Base-by-base conservation (phyloP, 108 stramenopile genomes). In the Conticribra guillardii region DNA sequence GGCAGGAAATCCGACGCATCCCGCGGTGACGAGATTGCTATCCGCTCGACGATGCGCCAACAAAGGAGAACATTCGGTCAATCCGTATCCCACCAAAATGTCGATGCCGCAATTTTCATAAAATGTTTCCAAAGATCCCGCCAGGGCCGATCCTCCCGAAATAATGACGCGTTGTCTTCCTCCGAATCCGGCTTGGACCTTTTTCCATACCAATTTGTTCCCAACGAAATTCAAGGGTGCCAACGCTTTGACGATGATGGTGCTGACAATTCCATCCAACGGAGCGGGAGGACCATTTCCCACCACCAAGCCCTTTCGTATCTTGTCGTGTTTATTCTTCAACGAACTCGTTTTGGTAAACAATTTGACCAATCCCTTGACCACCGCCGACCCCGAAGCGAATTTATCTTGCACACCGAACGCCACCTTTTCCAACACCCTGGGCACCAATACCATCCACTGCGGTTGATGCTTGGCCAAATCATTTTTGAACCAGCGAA, bases 401-500 rank as follows among this genome's bases (percentile, higher is more conserved):
- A 97, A 94, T 54, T 97, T 94, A 58, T 85, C 90, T 68, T 96
- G 93, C 14, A 95, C 94, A 4, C 97, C 97, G 53, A 79, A 44
- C 0, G 93, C 91, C 64, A 93, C 88, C 37, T 94, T 97, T 83
- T 97, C 97, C 61, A 96, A 63, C 7, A 97, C 89, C 46, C 97
- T 85, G 0, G 97, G 97, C 4, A 98, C 97, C 24, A 95, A 77
- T 4, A 98, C 90, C 64, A 96, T 67, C 92, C 95, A 96, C 60
- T 98, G 87, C 11, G 97, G 97, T 55, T 89, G 81, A 70, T 96
- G 87, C 66, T 94, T 90, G 27, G 89, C 94, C 85, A 97, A 84
- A 67, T 97, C 97, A 47, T 87, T 90, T 67, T 94, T 94, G 71
- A 98, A 96, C 63, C 80, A 81, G 17, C 95, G 91, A 53, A 98